Evolutionary conservation across 2,329 filamentous ascomycete genomes (phyloP).

Genomic region (Xylaria multiplex): DNA sequence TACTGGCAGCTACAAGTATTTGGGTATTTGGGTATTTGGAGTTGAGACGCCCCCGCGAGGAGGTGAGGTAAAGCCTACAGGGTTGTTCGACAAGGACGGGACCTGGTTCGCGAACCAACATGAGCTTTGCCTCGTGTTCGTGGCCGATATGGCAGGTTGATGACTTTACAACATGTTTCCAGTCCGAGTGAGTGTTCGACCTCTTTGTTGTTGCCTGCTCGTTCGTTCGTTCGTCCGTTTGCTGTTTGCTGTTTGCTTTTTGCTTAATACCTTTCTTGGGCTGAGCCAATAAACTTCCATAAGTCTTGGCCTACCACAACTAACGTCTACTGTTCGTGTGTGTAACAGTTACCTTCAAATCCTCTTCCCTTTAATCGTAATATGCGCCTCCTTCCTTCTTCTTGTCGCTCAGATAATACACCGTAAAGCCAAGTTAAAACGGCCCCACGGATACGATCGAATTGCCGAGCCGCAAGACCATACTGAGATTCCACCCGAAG

Average conservation of each 20-base stretch:
- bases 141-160: constrained; percentile 71
- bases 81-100: constrained; percentile 24
- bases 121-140: constrained; percentile 62
- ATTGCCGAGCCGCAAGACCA: constrained; percentile 60
- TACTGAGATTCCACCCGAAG: constrained; percentile 63
- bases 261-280: not conserved
- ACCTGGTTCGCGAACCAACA: constrained; percentile 41
- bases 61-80: constrained; percentile 27
- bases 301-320: not conserved
- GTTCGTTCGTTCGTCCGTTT: not conserved
- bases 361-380: constrained; percentile 78
- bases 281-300: not conserved
- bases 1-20: not conserved
- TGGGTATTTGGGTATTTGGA: constrained; percentile 11
- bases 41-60: constrained; percentile 28
- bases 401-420: constrained; percentile 68
- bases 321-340: constrained; percentile 19
- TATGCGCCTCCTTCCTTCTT: constrained; percentile 75
- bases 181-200: constrained; percentile 68
- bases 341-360: constrained; percentile 77
- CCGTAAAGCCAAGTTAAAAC: constrained; percentile 63
- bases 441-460: constrained; percentile 66
- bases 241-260: not conserved
- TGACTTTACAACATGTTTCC: constrained; percentile 72
- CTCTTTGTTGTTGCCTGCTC: not conserved